Conservation (phyloP, 179 eudicot species). For the Drosera spatulata region DNA sequence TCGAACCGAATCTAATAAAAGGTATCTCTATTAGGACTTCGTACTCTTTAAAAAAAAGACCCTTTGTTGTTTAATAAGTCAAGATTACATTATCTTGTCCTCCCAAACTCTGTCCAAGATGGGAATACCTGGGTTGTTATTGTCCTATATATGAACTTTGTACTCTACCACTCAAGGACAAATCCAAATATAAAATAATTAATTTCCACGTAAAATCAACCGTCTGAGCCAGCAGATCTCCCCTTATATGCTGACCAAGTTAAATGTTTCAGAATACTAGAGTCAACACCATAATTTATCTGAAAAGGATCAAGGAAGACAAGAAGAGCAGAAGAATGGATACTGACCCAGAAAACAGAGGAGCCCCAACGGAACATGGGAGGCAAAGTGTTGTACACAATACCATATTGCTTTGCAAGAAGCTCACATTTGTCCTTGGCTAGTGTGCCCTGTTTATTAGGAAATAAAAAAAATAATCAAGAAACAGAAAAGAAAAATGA, state of each 20-base stretch:
- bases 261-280: background rate
- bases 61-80: too few species aligned
- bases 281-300: background rate
- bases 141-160: too few species aligned
- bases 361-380: slow-evolving; percentile 73
- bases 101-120: too few species aligned
- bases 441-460: slow-evolving; percentile 53
- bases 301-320: background rate
- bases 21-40: too few species aligned
- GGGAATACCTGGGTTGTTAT: too few species aligned
- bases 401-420: slow-evolving; percentile 38
- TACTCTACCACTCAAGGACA: too few species aligned
- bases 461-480: too few species aligned
- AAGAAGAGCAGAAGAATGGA: background rate
- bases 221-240: background rate
- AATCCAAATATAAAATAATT: too few species aligned
- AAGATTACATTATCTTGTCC: too few species aligned
- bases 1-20: too few species aligned
- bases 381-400: slow-evolving; percentile 51
- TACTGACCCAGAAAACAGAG: slow-evolving; percentile 41
- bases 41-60: too few species aligned
- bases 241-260: background rate
- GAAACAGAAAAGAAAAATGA: too few species aligned
- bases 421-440: slow-evolving; percentile 62
- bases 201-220: background rate